Evolutionary conservation across 2,329 filamentous ascomycete species (phyloP).

Genomic region (Colletotrichum australisinense): DNA sequence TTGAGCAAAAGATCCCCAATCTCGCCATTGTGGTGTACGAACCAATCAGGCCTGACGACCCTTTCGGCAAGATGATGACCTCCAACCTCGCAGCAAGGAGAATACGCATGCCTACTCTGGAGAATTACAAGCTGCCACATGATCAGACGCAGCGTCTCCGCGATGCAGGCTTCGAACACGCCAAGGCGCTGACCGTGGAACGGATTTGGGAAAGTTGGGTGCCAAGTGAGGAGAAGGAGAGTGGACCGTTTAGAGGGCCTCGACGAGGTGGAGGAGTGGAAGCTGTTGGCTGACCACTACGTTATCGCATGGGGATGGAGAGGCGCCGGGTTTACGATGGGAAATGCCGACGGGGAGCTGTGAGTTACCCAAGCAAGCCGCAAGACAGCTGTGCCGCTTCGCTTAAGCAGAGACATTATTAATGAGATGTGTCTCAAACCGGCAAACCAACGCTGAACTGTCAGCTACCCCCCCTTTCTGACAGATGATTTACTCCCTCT

Average conservation of each 20-base stretch:
- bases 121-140: conserved; percentile 74
- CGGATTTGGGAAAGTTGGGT: conserved; percentile 85
- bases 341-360: neutral
- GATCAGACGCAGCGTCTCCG: conserved; percentile 77
- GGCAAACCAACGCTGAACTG: neutral
- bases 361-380: neutral
- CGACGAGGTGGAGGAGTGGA: conserved; percentile 96
- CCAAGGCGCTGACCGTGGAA: conserved; percentile 57
- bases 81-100: conserved; percentile 85
- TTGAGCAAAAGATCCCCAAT: conserved; percentile 62
- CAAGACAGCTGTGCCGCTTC: neutral
- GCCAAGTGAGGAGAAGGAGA: conserved; percentile 76
- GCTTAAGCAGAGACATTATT: neutral
- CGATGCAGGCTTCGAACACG: conserved; percentile 70
- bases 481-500: neutral
- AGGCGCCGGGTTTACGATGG: conserved; percentile 53
- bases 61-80: conserved; percentile 93
- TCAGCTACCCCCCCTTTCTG: neutral
- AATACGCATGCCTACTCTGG: conserved; percentile 86
- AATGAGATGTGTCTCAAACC: neutral
- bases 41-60: conserved; percentile 83
- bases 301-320: conserved; percentile 90
- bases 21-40: conserved; percentile 84
- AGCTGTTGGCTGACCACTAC: conserved; percentile 88
- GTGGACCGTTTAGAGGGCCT: conserved; percentile 86